phyloP scores from a whole-genome alignment of 108 stramenopile species.

The Skeletonema grethae region DNA sequence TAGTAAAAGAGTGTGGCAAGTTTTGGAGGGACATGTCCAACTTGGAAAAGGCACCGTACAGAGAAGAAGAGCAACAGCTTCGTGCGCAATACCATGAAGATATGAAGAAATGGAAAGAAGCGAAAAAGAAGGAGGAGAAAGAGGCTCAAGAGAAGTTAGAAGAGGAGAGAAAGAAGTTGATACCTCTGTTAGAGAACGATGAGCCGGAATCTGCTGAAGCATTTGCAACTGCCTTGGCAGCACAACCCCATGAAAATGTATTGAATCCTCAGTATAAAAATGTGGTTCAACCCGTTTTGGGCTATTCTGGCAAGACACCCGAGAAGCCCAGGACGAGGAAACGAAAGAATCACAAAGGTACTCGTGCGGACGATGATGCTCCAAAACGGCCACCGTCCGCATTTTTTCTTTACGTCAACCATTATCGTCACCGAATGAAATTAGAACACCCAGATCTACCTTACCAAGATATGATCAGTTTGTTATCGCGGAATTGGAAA shows the following conservation, averaged over 20 bases:
- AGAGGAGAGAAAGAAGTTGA: background rate
- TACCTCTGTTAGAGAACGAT: background rate
- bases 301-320: background rate
- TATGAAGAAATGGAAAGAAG: conserved; percentile 20
- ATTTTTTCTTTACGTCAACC: conserved; percentile 51
- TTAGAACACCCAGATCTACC: conserved; percentile 44
- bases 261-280: background rate
- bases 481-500: conserved; percentile 51
- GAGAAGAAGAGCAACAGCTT: conserved; percentile 21
- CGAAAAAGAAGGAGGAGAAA: conserved; percentile 6
- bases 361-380: conserved; percentile 42
- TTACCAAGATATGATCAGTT: conserved; percentile 58
- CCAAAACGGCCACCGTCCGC: conserved; percentile 64
- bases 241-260: background rate
- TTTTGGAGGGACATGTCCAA: conserved; percentile 25
- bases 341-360: background rate
- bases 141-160: conserved; percentile 6
- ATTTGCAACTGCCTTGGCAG: background rate
- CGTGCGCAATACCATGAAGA: conserved; percentile 29
- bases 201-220: background rate
- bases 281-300: background rate
- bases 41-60: conserved; percentile 24
- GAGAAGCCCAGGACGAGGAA: background rate
- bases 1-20: conserved; percentile 19
- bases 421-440: conserved; percentile 38